Conservation (phyloP, 2,329 filamentous ascomycete genomes). For the Grosmannia clavigera region DNA sequence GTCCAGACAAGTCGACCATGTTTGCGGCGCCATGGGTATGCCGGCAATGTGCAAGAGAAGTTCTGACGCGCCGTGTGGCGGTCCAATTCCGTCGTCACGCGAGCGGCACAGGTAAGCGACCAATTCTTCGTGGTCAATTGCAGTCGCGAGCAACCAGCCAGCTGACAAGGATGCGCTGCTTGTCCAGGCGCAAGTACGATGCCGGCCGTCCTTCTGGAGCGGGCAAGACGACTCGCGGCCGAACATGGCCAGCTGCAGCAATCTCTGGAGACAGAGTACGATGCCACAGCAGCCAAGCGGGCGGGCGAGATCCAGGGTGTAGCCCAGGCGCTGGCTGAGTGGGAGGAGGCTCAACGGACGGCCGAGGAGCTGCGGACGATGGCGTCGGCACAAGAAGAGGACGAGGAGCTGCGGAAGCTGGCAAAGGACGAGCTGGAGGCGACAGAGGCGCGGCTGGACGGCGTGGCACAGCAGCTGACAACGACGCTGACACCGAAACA, state of each 20-base stretch:
- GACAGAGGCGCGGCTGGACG: constrained; percentile 48
- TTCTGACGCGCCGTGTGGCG: constrained; percentile 17
- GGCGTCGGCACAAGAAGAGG: constrained; percentile 38
- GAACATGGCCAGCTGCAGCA: constrained; percentile 45
- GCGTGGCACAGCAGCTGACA: constrained; percentile 56
- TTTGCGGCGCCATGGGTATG: constrained; percentile 38
- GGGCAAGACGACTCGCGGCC: constrained; percentile 42
- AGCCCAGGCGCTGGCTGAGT: constrained; percentile 43
- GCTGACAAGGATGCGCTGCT: constrained; percentile 5
- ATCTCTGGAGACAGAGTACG: constrained; percentile 40
- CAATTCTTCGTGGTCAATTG: background rate
- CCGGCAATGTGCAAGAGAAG: constrained; percentile 32
- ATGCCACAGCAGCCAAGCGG: constrained; percentile 44
- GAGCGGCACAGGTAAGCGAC: constrained; percentile 32
- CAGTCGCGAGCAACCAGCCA: background rate
- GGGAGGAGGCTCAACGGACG: constrained; percentile 41
- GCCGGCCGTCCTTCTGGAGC: constrained; percentile 43
- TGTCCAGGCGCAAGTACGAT: constrained; percentile 3
- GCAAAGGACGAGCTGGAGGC: constrained; percentile 69
- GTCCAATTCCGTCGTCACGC: constrained; percentile 25
- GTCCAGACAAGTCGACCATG: constrained; percentile 15
- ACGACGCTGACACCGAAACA: constrained; percentile 73
- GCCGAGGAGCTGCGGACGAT: constrained; percentile 41
- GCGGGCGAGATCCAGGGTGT: constrained; percentile 49
- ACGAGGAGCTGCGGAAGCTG: constrained; percentile 62